A percentile compares a stretch with the other conserved stretches of the same genome.
These are phyloP conservation scores for Trichoderma parareesei DNA, from an alignment of 495 filamentous ascomycete genomes.

Conservation along the genomic window DNA sequence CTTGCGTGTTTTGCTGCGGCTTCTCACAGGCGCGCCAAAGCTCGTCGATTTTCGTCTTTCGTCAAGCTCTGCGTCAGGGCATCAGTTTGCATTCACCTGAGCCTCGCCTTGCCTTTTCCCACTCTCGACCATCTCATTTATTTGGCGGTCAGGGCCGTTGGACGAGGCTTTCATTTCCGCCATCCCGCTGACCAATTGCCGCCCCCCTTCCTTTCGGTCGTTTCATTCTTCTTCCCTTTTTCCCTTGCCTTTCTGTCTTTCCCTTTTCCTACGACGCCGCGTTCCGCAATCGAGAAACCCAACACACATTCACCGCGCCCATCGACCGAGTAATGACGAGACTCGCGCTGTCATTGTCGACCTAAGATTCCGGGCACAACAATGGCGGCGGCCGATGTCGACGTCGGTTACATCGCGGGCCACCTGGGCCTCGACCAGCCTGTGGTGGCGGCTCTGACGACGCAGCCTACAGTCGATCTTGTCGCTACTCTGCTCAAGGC, in stretches of 20 bases:
- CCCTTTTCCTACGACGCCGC: neutral
- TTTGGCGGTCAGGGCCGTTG: neutral
- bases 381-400: constrained; percentile 70
- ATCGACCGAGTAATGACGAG: constrained; percentile 4
- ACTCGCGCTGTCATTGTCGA: constrained; percentile 3
- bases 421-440: constrained; percentile 65
- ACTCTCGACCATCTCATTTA: neutral
- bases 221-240: neutral
- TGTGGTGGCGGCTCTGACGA: constrained; percentile 55
- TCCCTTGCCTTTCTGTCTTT: neutral
- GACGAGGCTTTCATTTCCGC: neutral
- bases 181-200: neutral
- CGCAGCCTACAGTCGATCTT: constrained; percentile 69
- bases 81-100: neutral
- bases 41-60: neutral
- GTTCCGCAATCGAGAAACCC: neutral
- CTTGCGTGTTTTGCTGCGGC: neutral
- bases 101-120: neutral
- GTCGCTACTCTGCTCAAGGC: constrained; percentile 59
- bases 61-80: neutral
- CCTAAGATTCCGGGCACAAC: constrained; percentile 16
- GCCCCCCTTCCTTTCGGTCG: neutral
- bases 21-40: neutral
- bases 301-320: neutral
- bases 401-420: constrained; percentile 65